phyloP scores from a whole-genome alignment of 352 stramenopile species.

The Chrysophaeum taylorii region DNA sequence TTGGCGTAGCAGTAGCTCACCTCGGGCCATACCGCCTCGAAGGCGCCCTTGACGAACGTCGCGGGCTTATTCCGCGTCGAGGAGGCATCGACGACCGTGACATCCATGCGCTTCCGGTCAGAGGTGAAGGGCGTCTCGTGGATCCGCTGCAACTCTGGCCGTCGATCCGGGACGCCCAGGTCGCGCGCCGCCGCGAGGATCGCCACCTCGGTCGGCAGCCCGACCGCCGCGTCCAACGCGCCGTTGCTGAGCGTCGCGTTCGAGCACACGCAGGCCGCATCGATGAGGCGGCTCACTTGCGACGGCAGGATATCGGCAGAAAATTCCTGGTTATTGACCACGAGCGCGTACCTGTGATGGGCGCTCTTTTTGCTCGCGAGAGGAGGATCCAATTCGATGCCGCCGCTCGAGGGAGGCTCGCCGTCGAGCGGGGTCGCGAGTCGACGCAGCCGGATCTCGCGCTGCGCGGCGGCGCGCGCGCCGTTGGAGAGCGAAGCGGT shows the following conservation, averaged over 20 bases:
- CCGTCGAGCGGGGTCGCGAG: too few species aligned
- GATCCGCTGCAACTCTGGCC: conserved; percentile 63
- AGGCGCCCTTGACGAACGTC: conserved; percentile 76
- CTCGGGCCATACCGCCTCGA: conserved; percentile 72
- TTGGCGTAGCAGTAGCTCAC: too few species aligned
- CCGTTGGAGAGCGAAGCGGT: too few species aligned
- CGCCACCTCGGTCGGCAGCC: conserved; percentile 91
- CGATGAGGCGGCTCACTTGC: too few species aligned
- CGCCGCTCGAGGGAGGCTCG: too few species aligned
- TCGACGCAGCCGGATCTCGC: too few species aligned
- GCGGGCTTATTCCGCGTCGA: conserved; percentile 1
- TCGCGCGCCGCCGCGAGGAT: conserved; percentile 87
- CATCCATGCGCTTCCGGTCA: conserved; percentile 91
- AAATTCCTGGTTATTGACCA: too few species aligned
- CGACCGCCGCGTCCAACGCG: conserved; percentile 35
- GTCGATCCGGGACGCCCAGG: conserved; percentile 71
- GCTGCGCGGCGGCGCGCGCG: too few species aligned
- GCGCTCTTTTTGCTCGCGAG: too few species aligned
- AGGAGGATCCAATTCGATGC: too few species aligned
- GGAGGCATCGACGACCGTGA: conserved; percentile 46
- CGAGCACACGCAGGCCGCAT: conserved; percentile 81
- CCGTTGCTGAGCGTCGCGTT: conserved; percentile 61
- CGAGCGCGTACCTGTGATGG: too few species aligned
- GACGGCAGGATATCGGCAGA: too few species aligned
- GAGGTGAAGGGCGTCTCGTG: conserved; percentile 82